Evolutionary conservation across 106 monocot species (phyloP).

Genomic region (Dendrobium huoshanense): DNA sequence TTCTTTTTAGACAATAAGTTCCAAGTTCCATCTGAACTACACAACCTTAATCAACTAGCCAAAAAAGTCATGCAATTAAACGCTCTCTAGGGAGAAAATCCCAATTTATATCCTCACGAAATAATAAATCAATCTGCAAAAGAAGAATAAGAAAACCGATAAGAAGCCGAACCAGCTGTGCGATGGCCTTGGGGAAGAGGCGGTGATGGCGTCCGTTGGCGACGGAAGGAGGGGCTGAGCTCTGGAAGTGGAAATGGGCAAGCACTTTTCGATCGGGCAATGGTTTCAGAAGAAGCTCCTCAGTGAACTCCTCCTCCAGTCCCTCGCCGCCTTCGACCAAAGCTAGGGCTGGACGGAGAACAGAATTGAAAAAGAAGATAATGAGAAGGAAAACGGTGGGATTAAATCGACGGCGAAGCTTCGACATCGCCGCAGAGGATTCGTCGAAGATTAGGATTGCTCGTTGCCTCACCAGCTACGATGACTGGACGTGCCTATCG

Average conservation of each 20-base stretch:
- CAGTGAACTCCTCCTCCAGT: conserved; percentile 79
- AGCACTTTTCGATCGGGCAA: conserved; percentile 81
- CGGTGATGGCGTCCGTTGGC: conserved; percentile 69
- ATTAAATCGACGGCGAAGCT: not conserved
- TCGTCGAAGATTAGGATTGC: not conserved
- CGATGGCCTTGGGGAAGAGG: conserved; percentile 90
- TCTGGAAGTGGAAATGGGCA: conserved; percentile 82
- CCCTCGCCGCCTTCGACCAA: conserved; percentile 6
- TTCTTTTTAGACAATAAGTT: not conserved
- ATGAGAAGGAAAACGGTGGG: conserved; percentile 6
- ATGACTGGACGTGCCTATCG: too few relatives aligned
- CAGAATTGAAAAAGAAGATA: conserved; percentile 4
- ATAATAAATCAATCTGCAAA: not conserved
- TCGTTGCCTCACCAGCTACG: too few relatives aligned
- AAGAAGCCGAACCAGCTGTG: conserved; percentile 54
- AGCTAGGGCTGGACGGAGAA: conserved; percentile 6
- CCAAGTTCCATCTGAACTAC: not conserved
- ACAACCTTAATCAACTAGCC: not conserved
- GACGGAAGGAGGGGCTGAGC: conserved; percentile 36
- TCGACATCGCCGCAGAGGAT: conserved; percentile 12
- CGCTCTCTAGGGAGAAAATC: not conserved
- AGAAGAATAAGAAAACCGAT: not conserved
- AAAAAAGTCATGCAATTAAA: not conserved
- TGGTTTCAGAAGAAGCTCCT: conserved; percentile 81
- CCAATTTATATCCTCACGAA: not conserved